Conservation (phyloP, 352 stramenopile genomes). For the Globisporangium lucens region DNA sequence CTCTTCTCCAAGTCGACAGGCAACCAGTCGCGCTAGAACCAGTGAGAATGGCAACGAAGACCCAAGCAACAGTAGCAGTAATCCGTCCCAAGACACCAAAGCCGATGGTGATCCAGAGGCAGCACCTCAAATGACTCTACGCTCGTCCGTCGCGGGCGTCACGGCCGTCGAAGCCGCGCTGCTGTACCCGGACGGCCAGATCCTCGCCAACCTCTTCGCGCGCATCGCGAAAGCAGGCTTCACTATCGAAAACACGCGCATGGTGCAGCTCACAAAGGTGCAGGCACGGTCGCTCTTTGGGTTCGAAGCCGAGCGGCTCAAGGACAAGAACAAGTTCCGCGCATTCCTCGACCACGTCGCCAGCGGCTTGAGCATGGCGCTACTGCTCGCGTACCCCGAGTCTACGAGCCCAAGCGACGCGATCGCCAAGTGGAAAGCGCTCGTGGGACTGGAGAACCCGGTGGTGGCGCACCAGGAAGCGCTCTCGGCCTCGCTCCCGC, state of each 20-base stretch:
- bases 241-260: slow-evolving; percentile 28
- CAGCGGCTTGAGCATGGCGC: slow-evolving; percentile 51
- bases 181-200: slow-evolving; percentile 36
- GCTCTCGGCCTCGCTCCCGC: slow-evolving; percentile 27
- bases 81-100: background rate
- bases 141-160: slow-evolving; percentile 32
- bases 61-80: background rate
- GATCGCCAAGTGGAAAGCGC: slow-evolving; percentile 35
- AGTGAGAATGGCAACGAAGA: background rate
- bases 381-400: slow-evolving; percentile 42
- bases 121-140: background rate
- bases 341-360: slow-evolving; percentile 55
- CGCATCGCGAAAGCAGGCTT: slow-evolving; percentile 65
- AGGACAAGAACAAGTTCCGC: slow-evolving; percentile 26
- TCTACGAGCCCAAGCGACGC: slow-evolving; percentile 14
- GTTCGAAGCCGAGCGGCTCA: slow-evolving; percentile 25
- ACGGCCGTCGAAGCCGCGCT: slow-evolving; percentile 36
- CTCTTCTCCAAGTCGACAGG: background rate
- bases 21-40: background rate
- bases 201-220: slow-evolving; percentile 33
- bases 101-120: background rate
- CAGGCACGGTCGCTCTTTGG: slow-evolving; percentile 40
- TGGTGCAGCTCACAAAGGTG: slow-evolving; percentile 35
- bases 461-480: slow-evolving; percentile 37
- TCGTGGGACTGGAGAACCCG: slow-evolving; percentile 66